Conservation (phyloP, 495 filamentous ascomycete species). For the Penicillium roqueforti region DNA sequence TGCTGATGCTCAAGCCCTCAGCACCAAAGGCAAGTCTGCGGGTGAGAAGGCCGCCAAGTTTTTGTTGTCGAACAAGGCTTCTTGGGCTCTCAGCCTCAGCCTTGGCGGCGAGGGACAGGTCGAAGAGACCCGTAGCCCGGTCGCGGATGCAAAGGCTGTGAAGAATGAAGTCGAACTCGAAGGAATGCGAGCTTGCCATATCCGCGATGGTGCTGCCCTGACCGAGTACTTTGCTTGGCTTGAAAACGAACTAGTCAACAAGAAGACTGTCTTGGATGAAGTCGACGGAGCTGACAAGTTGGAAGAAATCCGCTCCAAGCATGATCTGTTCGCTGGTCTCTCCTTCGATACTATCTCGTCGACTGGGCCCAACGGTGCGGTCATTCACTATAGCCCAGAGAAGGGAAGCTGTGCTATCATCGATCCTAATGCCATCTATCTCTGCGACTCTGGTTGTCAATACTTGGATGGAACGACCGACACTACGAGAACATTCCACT, state of each 20-base stretch:
- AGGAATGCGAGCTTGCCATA: slow-evolving; percentile 92
- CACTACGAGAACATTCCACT: slow-evolving; percentile 90
- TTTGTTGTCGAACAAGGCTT: slow-evolving; percentile 81
- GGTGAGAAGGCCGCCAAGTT: slow-evolving; percentile 57
- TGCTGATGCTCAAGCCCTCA: slow-evolving; percentile 64
- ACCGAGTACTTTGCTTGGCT: slow-evolving; percentile 96
- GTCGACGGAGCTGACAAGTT: slow-evolving; percentile 88
- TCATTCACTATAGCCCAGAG: slow-evolving; percentile 97
- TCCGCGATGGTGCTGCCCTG: slow-evolving; percentile 89
- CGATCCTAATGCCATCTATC: slow-evolving; percentile 83
- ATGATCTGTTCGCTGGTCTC: slow-evolving; percentile 81
- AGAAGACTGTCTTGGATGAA: slow-evolving; percentile 75
- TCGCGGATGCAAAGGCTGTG: slow-evolving; percentile 93
- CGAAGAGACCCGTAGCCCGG: slow-evolving; percentile 81
- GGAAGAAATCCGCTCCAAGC: slow-evolving; percentile 73
- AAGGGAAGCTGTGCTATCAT: slow-evolving; percentile 75
- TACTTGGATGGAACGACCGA: slow-evolving; percentile 96
- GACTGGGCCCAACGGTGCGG: slow-evolving; percentile 88
- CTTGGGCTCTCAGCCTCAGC: slow-evolving; percentile 86
- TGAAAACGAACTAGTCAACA: slow-evolving; percentile 75
- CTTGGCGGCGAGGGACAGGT: slow-evolving; percentile 85
- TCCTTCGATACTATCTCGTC: slow-evolving; percentile 97
- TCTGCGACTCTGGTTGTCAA: slow-evolving; percentile 96
- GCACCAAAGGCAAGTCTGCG: slow-evolving; percentile 33
- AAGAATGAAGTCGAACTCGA: slow-evolving; percentile 91